These are phyloP conservation scores for Colletotrichum navitas DNA, from an alignment of 2,329 filamentous ascomycete genomes.

Conservation along the genomic window DNA sequence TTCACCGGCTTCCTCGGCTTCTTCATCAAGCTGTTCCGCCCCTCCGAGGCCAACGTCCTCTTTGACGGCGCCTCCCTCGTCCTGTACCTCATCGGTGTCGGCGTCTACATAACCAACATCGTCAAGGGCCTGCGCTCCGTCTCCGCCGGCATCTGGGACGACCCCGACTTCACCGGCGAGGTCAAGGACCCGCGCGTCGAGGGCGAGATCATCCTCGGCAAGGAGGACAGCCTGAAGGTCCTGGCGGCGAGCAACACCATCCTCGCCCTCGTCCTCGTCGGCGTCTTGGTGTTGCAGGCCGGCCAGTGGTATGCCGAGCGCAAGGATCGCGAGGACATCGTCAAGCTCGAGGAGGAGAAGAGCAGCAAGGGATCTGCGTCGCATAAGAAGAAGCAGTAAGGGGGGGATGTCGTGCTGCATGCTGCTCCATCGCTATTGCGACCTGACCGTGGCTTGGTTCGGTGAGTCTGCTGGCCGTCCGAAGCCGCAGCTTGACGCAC, in stretches of 20 bases:
- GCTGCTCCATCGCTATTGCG: background rate
- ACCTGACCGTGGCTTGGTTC: background rate
- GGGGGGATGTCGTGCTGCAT: background rate
- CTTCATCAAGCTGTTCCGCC: conserved; percentile 93
- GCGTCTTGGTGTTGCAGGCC: conserved; percentile 91
- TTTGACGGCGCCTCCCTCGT: conserved; percentile 89
- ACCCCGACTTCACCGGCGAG: conserved; percentile 55
- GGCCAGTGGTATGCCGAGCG: conserved; percentile 99
- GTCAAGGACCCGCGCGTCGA: conserved; percentile 56
- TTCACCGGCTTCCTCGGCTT: conserved; percentile 89
- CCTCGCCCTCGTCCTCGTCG: conserved; percentile 89
- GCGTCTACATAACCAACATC: conserved; percentile 96
- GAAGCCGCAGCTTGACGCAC: background rate
- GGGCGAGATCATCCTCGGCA: conserved; percentile 77
- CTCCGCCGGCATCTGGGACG: conserved; percentile 74
- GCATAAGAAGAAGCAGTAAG: conserved; percentile 43
- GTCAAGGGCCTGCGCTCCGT: conserved; percentile 93
- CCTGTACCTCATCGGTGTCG: conserved; percentile 87
- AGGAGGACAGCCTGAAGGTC: conserved; percentile 92
- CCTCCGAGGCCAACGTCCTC: conserved; percentile 93
- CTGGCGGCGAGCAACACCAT: conserved; percentile 97
- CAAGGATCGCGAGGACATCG: conserved; percentile 86
- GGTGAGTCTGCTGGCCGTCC: background rate
- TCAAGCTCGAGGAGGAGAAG: conserved; percentile 68
- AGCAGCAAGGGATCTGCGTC: conserved; percentile 19